These are phyloP conservation scores for Monilinia fructigena DNA, from an alignment of 2,329 filamentous ascomycete species.

Conservation along the genomic window DNA sequence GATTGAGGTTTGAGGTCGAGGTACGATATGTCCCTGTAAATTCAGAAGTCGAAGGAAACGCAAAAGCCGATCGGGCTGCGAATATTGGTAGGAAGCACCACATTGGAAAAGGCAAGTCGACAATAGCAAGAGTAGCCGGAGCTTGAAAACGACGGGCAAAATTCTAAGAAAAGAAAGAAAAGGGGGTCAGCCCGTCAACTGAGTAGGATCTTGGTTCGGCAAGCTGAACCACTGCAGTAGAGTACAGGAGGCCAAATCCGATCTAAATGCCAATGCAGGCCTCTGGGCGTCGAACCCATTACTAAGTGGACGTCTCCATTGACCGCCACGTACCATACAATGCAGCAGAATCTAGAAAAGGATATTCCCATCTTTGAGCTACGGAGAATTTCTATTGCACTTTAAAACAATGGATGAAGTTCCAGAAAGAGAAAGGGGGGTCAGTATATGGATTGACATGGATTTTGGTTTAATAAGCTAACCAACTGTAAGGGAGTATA, in stretches of 20 bases:
- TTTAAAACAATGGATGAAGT: too few relatives aligned
- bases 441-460: too few relatives aligned
- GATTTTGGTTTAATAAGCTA: too few relatives aligned
- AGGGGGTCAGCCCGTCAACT: background rate
- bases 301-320: conserved; percentile 5
- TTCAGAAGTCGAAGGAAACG: conserved; percentile 22
- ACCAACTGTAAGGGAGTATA: too few relatives aligned
- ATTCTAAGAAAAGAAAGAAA: background rate
- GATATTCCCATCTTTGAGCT: background rate
- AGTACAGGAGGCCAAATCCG: background rate
- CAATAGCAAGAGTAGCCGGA: conserved; percentile 7
- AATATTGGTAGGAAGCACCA: conserved; percentile 10
- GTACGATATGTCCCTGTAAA: conserved; percentile 23
- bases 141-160: background rate
- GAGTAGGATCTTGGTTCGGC: conserved; percentile 1
- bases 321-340: background rate
- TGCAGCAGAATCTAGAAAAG: background rate
- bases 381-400: too few relatives aligned
- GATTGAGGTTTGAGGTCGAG: conserved; percentile 21
- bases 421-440: too few relatives aligned
- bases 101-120: background rate
- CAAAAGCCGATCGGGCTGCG: conserved; percentile 23
- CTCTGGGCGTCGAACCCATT: background rate
- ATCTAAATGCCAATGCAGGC: background rate
- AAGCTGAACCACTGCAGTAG: conserved; percentile 7